Conservation (phyloP, 78 protist genomes). For the Dictyostelium firmibasis region DNA sequence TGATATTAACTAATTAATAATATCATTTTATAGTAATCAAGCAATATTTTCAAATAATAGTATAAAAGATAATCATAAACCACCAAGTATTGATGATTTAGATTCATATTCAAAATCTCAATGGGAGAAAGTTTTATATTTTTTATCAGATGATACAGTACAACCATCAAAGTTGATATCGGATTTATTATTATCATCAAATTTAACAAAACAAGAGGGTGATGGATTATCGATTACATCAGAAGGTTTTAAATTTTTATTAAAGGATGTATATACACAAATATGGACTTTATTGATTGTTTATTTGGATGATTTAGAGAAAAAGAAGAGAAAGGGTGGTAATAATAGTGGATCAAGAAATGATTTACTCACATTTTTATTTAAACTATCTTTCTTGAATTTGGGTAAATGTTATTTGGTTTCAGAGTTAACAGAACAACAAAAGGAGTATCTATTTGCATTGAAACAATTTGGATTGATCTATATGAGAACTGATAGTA, state of each 20-base stretch:
- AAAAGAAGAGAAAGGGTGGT: neutral
- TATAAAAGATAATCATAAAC: neutral
- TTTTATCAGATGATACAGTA: slow-evolving; percentile 33
- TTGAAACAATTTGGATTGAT: slow-evolving; percentile 44
- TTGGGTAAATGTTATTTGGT: slow-evolving; percentile 29
- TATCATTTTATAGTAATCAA: neutral
- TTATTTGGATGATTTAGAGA: slow-evolving; percentile 21
- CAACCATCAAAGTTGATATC: slow-evolving; percentile 26
- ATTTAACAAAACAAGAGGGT: slow-evolving; percentile 20
- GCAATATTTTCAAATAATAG: neutral
- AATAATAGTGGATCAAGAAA: neutral
- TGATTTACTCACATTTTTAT: slow-evolving; percentile 2
- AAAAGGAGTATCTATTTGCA: neutral
- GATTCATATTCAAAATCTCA: slow-evolving; percentile 52
- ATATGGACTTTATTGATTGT: slow-evolving; percentile 60
- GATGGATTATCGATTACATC: slow-evolving; percentile 34
- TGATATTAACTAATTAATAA: neutral
- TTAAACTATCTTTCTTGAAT: slow-evolving; percentile 8
- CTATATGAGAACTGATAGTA: slow-evolving; percentile 9
- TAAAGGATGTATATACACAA: slow-evolving; percentile 56
- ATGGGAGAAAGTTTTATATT: slow-evolving; percentile 67
- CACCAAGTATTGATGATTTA: slow-evolving; percentile 27
- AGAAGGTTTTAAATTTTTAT: slow-evolving; percentile 50
- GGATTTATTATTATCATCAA: slow-evolving; percentile 21
- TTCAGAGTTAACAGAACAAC: neutral